Conservation (phyloP, 169 alveolate species). For the Plasmodium gaboni region DNA sequence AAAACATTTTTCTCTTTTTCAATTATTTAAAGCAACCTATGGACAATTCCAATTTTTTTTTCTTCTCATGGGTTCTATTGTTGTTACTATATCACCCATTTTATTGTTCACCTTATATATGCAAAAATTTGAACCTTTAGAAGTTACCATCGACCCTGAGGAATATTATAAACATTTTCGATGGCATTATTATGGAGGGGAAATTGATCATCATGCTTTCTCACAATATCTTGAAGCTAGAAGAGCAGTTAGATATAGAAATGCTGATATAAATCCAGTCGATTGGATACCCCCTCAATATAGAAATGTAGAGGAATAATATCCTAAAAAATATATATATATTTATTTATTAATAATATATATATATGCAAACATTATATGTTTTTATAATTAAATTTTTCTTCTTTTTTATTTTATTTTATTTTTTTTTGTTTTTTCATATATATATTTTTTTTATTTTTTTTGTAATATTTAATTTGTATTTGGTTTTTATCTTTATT, state of each 20-base stretch:
- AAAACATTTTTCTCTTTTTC: slow-evolving; percentile 67
- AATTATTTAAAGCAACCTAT: slow-evolving; percentile 71
- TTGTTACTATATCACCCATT: slow-evolving; percentile 62
- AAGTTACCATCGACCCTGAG: slow-evolving; percentile 82
- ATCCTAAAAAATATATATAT: not conserved
- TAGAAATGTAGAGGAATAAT: slow-evolving; percentile 77
- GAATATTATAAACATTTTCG: slow-evolving; percentile 84
- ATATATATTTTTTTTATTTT: not conserved
- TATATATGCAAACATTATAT: not conserved
- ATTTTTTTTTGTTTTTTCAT: not conserved
- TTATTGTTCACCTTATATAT: slow-evolving; percentile 79
- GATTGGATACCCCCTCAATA: slow-evolving; percentile 91
- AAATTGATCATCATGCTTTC: slow-evolving; percentile 90
- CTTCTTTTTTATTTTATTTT: not conserved
- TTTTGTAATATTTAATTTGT: not conserved
- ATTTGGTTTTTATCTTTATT: too few relatives aligned
- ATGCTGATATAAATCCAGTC: slow-evolving; percentile 87
- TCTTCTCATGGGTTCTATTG: slow-evolving; percentile 72
- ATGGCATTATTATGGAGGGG: slow-evolving; percentile 90
- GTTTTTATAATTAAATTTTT: not conserved
- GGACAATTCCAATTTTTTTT: slow-evolving; percentile 81
- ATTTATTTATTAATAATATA: not conserved
- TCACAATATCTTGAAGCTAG: slow-evolving; percentile 90
- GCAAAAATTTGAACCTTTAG: slow-evolving; percentile 84
- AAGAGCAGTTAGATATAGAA: slow-evolving; percentile 89